phyloP scores from a whole-genome alignment of 1,139 yeast species.

The Taiozyma onychis region DNA sequence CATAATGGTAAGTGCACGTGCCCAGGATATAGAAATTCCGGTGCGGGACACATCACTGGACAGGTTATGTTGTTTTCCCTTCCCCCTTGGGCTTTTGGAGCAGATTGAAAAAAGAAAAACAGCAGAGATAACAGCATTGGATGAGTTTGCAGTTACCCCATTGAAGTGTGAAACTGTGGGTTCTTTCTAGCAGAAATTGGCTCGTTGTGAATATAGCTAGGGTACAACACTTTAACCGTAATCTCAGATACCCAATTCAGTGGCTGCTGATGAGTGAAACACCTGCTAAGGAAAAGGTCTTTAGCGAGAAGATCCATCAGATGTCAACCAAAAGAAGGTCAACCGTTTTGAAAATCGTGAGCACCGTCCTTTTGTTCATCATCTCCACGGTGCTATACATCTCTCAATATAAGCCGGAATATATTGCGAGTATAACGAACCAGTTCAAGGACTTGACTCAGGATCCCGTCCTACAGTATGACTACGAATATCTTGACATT shows the following conservation, averaged over 20 bases:
- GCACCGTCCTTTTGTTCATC: not conserved
- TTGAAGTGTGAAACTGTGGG: not conserved
- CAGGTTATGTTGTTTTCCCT: not conserved
- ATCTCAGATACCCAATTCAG: not conserved
- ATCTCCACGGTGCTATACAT: not conserved
- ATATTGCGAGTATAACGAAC: not conserved
- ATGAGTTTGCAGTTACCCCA: not conserved
- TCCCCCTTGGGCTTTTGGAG: too few relatives aligned
- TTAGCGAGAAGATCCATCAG: not conserved
- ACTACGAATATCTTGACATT: constrained; percentile 9
- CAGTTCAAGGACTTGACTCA: not conserved
- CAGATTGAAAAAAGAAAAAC: too few relatives aligned
- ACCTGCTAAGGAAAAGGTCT: not conserved
- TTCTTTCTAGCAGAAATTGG: not conserved
- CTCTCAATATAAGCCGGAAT: not conserved
- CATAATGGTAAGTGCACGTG: not conserved
- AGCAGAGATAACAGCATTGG: not conserved
- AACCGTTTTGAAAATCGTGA: not conserved
- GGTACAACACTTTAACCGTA: not conserved
- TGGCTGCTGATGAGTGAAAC: not conserved
- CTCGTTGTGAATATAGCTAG: not conserved
- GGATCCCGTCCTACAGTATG: not conserved
- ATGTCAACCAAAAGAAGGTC: not conserved
- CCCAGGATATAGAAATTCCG: not conserved
- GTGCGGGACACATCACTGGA: not conserved